A percentile compares a stretch with the other conserved stretches of the same genome.
These are phyloP conservation scores for Aspergillus amoenus DNA, from an alignment of 2,329 filamentous ascomycete species.

Conservation along the genomic window DNA sequence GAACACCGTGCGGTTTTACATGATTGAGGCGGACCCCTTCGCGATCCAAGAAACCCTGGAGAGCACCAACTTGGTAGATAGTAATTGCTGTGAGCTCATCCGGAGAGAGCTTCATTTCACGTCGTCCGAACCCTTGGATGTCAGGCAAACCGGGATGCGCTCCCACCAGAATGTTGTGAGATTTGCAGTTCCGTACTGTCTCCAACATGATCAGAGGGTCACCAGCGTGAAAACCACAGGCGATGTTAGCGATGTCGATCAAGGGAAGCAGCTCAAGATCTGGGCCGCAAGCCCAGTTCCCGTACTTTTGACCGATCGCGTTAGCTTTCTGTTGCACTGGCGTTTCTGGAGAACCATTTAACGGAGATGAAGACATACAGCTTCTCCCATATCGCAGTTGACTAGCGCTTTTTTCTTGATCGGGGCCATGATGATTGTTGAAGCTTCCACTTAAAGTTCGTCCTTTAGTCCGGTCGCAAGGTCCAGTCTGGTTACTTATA, in stretches of 20 bases:
- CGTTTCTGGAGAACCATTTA: not conserved
- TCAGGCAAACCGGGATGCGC: constrained; percentile 67
- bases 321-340: not conserved
- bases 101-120: constrained; percentile 59
- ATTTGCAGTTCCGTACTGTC: constrained; percentile 59
- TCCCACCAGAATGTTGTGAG: constrained; percentile 56
- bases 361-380: not conserved
- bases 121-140: constrained; percentile 63
- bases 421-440: constrained; percentile 6
- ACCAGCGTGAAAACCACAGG: constrained; percentile 60
- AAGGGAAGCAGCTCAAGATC: constrained; percentile 61
- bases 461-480: not conserved
- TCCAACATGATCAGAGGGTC: constrained; percentile 65
- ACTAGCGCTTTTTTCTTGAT: constrained; percentile 10
- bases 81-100: constrained; percentile 59
- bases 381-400: constrained; percentile 14
- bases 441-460: not conserved
- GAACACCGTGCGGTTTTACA: constrained; percentile 62
- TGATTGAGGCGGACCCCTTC: constrained; percentile 59
- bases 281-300: constrained; percentile 52
- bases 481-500: not conserved
- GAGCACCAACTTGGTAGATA: constrained; percentile 63
- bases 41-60: constrained; percentile 59
- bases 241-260: constrained; percentile 63
- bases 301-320: constrained; percentile 29